Evolutionary conservation across 2,329 filamentous ascomycete genomes (phyloP).

Genomic region (Fusarium gaditjirri): DNA sequence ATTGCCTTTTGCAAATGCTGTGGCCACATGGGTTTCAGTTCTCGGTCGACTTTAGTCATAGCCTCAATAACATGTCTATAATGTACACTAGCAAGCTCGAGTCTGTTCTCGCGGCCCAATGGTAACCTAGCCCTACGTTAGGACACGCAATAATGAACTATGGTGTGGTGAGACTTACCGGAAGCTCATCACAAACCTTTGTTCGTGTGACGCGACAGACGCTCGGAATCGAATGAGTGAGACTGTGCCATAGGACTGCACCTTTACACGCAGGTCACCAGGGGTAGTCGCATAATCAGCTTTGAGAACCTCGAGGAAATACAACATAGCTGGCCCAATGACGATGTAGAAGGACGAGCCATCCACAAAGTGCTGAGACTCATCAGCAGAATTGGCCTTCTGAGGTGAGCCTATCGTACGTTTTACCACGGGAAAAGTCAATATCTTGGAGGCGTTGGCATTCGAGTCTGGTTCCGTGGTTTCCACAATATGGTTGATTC

Average conservation of each 20-base stretch:
- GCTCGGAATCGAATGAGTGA: constrained; percentile 63
- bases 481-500: constrained; percentile 60
- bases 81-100: constrained; percentile 65
- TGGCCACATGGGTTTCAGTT: constrained; percentile 68
- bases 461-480: constrained; percentile 53
- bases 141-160: neutral
- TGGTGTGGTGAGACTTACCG: constrained; percentile 53
- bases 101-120: constrained; percentile 55
- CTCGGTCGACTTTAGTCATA: constrained; percentile 64
- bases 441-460: constrained; percentile 44
- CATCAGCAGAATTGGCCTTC: constrained; percentile 55
- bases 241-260: constrained; percentile 63
- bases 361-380: constrained; percentile 59
- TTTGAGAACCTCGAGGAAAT: constrained; percentile 62
- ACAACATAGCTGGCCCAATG: constrained; percentile 63
- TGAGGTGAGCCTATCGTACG: constrained; percentile 55
- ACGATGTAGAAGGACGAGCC: constrained; percentile 65
- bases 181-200: constrained; percentile 66
- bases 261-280: constrained; percentile 60
- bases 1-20: constrained; percentile 64
- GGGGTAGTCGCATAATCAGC: constrained; percentile 55
- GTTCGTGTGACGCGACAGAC: constrained; percentile 62
- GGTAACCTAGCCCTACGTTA: constrained; percentile 50
- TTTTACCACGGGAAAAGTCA: constrained; percentile 64
- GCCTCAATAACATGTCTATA: constrained; percentile 65